Evolutionary conservation across 805 yeast species (phyloP).

Genomic region (Lipomyces chichibuensis): DNA sequence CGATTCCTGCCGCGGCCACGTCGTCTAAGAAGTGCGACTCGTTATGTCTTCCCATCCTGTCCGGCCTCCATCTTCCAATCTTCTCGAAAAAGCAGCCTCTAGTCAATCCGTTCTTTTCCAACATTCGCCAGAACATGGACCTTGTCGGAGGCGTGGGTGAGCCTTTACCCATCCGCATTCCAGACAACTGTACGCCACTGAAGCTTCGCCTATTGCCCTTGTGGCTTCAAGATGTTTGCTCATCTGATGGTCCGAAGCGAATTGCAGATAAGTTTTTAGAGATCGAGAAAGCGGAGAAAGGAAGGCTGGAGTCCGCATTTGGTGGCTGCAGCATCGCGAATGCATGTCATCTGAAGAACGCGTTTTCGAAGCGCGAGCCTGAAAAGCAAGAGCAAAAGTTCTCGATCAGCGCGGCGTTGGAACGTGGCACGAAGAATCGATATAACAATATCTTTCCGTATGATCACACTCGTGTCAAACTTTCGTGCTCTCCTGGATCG

Average conservation of each 20-base stretch:
- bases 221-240: conserved; percentile 54
- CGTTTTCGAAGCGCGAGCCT: neutral
- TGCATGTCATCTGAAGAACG: neutral
- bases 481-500: conserved; percentile 40
- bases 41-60: conserved; percentile 36
- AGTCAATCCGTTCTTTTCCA: conserved; percentile 39
- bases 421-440: conserved; percentile 77
- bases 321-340: conserved; percentile 13
- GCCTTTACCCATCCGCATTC: conserved; percentile 38
- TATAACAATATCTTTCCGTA: conserved; percentile 88
- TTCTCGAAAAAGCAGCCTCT: conserved; percentile 35
- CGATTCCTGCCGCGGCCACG: neutral
- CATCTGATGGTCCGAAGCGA: conserved; percentile 47
- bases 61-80: conserved; percentile 39
- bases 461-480: conserved; percentile 79
- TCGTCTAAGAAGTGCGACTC: conserved; percentile 4
- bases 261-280: conserved; percentile 60
- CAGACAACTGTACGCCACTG: conserved; percentile 28
- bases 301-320: conserved; percentile 58
- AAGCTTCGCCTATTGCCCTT: conserved; percentile 49
- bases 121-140: conserved; percentile 40
- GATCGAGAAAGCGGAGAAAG: conserved; percentile 71
- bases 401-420: conserved; percentile 62
- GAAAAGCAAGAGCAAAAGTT: conserved; percentile 1
- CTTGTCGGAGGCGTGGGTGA: conserved; percentile 40